These are phyloP conservation scores for Dendrobium huoshanense DNA, from an alignment of 106 monocot species.

Conservation along the genomic window DNA sequence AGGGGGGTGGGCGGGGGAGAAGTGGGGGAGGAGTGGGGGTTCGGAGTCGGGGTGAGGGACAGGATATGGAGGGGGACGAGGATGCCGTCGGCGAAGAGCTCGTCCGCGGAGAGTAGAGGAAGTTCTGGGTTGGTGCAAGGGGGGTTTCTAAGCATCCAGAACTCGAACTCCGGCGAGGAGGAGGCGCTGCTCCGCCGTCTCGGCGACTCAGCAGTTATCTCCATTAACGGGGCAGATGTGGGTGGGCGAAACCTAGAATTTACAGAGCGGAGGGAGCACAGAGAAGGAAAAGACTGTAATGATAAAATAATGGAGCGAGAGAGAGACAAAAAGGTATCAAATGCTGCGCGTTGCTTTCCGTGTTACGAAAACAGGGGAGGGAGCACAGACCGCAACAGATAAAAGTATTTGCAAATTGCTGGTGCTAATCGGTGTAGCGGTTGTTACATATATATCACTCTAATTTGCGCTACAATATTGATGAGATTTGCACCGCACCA, in stretches of 20 bases:
- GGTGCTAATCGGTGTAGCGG: no score
- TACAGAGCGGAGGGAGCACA: neutral
- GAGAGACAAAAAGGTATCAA: slow-evolving; percentile 1
- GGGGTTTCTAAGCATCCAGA: slow-evolving; percentile 33
- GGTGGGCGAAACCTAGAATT: neutral
- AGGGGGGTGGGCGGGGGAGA: neutral
- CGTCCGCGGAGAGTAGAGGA: slow-evolving; percentile 48
- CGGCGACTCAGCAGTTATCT: neutral
- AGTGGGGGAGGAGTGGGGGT: neutral
- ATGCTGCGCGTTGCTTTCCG: neutral
- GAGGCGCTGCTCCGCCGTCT: slow-evolving; percentile 12
- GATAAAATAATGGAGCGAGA: neutral
- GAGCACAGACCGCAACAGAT: neutral
- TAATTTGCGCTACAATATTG: neutral
- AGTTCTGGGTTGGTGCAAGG: slow-evolving; percentile 5
- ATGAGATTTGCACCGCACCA: no score
- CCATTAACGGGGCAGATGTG: neutral
- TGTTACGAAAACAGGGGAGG: neutral
- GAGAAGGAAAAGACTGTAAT: neutral
- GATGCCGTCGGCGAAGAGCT: slow-evolving; percentile 56
- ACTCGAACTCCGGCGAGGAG: slow-evolving; percentile 53
- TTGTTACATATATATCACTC: no score
- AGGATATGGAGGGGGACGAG: slow-evolving; percentile 2
- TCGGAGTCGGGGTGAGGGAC: neutral
- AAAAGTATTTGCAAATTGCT: neutral